Percentiles rank a stretch among this genome's conserved stretches.
Evolutionary conservation across 2,329 filamentous ascomycete species (phyloP).

Genomic region (Neopestalotiopsis sp.): DNA sequence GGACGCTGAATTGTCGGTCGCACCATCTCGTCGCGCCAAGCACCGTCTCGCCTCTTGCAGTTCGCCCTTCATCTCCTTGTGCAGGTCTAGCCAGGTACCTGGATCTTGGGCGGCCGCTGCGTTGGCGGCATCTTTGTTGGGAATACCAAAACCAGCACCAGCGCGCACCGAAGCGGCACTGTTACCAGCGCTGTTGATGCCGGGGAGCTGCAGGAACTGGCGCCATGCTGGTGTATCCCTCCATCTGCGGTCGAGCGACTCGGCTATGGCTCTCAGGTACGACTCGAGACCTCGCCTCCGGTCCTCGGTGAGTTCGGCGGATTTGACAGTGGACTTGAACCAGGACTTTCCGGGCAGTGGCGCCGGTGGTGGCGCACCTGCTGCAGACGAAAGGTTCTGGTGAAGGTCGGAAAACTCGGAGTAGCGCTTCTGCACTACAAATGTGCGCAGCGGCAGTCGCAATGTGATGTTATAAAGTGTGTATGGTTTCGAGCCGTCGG

Average conservation of each 20-base stretch:
- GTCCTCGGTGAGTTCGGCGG: constrained; percentile 71
- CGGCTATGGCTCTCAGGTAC: constrained; percentile 76
- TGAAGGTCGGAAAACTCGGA: constrained; percentile 78
- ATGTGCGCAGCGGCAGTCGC: constrained; percentile 76
- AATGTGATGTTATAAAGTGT: constrained; percentile 82
- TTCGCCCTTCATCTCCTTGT: constrained; percentile 73
- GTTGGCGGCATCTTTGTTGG: constrained; percentile 40
- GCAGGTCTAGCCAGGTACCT: constrained; percentile 77
- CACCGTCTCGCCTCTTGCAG: constrained; percentile 71
- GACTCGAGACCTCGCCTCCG: constrained; percentile 72
- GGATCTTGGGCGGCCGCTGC: constrained; percentile 59
- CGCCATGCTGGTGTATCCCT: constrained; percentile 76
- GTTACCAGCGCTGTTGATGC: constrained; percentile 50
- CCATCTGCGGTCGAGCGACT: constrained; percentile 77
- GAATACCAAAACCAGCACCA: constrained; percentile 44
- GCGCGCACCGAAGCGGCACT: constrained; percentile 54
- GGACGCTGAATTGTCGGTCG: constrained; percentile 50
- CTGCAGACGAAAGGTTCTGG: constrained; percentile 61
- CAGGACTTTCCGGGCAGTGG: constrained; percentile 77
- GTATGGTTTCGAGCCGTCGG: constrained; percentile 67
- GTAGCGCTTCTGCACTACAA: constrained; percentile 81
- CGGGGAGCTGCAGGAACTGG: constrained; percentile 73
- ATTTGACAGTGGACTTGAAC: constrained; percentile 75
- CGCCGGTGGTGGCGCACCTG: constrained; percentile 68
- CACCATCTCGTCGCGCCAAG: constrained; percentile 72